A percentile compares a stretch with the other conserved stretches of the same genome.
These are phyloP conservation scores for Senna tora DNA, from an alignment of 306 rosid genomes.

Conservation along the genomic window DNA sequence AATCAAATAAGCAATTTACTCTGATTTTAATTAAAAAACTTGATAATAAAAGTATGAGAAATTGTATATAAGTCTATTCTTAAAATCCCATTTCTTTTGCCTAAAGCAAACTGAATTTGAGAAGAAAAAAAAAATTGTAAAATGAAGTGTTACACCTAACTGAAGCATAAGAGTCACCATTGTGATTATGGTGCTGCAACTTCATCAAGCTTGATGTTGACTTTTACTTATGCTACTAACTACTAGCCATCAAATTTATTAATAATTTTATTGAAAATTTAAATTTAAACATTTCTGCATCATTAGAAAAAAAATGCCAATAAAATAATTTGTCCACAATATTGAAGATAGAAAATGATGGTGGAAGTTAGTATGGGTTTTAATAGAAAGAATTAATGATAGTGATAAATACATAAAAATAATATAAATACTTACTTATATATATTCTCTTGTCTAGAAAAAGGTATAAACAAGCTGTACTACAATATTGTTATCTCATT, in stretches of 20 bases:
- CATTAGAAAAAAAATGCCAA: not conserved
- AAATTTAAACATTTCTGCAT: not conserved
- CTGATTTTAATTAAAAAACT: too few relatives aligned
- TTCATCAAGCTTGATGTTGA: not conserved
- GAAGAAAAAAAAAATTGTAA: too few relatives aligned
- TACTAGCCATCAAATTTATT: not conserved
- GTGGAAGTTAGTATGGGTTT: not conserved
- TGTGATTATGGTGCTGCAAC: not conserved
- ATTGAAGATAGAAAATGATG: not conserved
- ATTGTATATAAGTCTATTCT: too few relatives aligned
- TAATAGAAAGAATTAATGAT: too few relatives aligned
- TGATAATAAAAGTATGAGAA: too few relatives aligned
- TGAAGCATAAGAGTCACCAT: not conserved
- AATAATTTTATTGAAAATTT: not conserved
- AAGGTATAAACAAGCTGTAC: too few relatives aligned
- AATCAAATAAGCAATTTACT: too few relatives aligned
- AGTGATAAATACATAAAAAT: too few relatives aligned
- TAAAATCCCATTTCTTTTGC: not conserved
- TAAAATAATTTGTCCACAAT: not conserved
- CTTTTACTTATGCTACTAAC: not conserved
- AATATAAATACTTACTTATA: too few relatives aligned
- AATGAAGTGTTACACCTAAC: not conserved
- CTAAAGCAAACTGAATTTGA: not conserved
- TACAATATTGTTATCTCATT: too few relatives aligned
- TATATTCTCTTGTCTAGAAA: too few relatives aligned